Evolutionary conservation across 176 grass and related monocot genomes (phyloP), one percentile per base, ranked within the genome.

Genomic region (Eleusine indica): DNA sequence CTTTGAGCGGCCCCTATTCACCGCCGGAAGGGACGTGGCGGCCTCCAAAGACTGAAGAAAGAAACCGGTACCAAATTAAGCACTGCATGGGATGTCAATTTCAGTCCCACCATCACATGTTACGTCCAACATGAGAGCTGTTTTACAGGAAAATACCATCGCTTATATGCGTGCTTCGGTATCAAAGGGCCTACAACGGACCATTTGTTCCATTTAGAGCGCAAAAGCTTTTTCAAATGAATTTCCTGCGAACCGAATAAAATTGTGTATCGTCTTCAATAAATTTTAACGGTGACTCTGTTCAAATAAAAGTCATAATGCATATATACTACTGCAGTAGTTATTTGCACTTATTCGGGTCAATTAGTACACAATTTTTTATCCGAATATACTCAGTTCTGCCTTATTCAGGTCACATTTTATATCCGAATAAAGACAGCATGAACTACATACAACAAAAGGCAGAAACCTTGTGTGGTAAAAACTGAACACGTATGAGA

Each of bases 1-100:
- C 91, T 92, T 17, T 87, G 90, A 9, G 84, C 49, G 16, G 77
- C 90, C 84, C 81, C 84, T 80, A 2, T 87, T 90, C 44, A 63
- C 90, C 52, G 60, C 81, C 32, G 44, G 67, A 18, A 78, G 87
- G 61, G 43, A 85, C 19, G 51, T 58, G 9, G 22, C 66, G 0
- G 77, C 68, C 76, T 93, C 77, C 2, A 83, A 52, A 32, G 18
- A 54, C 9, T 57, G 6, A 21, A 57, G 18, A 72, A 72, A 82
- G 14, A 7, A 72, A 46, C 17, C 14, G 16, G 21, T 10, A 60
- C n/a, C 30, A 53, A 6, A 52, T 39, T 75, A 39, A 57, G 56
- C 10, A 35, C 22, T 60, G 9, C 21, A 13, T 19, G 37, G 66
- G 35, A 3, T 58, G 38, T 84, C 28, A 16, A 6, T 30, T 68